Evolutionary conservation across 2,329 filamentous ascomycete species (phyloP), one percentile per base, ranked within the genome.

Genomic region (Elsinoe ampelina): DNA sequence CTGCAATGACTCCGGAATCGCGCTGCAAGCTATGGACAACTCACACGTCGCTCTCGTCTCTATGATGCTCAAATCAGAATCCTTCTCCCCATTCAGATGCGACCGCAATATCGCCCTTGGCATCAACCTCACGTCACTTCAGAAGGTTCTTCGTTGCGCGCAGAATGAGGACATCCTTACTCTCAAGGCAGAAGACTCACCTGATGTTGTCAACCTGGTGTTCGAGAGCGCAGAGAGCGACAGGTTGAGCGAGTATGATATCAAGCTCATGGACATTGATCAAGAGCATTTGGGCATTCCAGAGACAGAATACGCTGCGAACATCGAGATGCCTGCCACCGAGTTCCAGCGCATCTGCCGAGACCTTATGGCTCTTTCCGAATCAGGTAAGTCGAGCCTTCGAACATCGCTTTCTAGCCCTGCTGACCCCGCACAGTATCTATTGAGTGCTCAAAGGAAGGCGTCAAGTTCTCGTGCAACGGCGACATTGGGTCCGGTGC

Each of bases 211-310:
- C 66, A 97, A 95, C 80, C 79, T 98, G 63, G 82, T 91, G 65
- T 98, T 98, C 70, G 95, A 98, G 83, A 95, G 84, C 78, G 78
- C 81, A 63, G 84, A 86, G 69, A 87, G 83, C 67, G 93, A 98
- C 74, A 82, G 93, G 64, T 82, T 98, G 70, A 95, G 89, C 81
- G 95, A 98, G 79, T 98, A 98, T 73, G 93, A 98, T 74, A 87
- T 98, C 75, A 98, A 98, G 81, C 84, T 98, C 72, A 98, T 98
- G 93, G 93, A 98, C 72, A 98, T 98, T 73, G 93, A 98, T 75
- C 95, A 98, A 78, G 93, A 98, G 80, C 93, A 98, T 73, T 78
- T 98, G 74, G 93, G 93, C 61, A 98, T 98, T 66, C 93, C 93
- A 13, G 92, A 98, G 67, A 98, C 95, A n/a, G 93, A 98, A 68